These are phyloP conservation scores for Cordyceps militaris DNA, from an alignment of 2,329 filamentous ascomycete species.

Conservation along the genomic window DNA sequence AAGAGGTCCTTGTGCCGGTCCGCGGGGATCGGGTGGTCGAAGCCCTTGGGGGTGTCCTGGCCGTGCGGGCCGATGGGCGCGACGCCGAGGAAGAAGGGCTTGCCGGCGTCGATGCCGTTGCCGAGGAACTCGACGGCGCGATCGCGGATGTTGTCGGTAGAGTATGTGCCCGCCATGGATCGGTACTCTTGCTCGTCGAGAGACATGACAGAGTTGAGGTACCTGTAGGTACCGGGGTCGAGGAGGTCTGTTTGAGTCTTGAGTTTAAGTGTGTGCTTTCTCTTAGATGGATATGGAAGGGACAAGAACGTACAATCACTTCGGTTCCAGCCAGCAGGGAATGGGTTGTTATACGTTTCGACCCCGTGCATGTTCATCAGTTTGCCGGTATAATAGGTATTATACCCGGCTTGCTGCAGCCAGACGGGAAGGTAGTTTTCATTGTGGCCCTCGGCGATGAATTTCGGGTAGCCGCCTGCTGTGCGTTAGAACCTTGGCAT, in stretches of 20 bases:
- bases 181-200: background rate
- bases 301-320: background rate
- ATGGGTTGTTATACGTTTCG: conserved; percentile 53
- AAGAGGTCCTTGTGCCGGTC: conserved; percentile 58
- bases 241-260: background rate
- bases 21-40: conserved; percentile 43
- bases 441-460: conserved; percentile 57
- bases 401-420: conserved; percentile 62
- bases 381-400: conserved; percentile 69
- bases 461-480: conserved; percentile 52
- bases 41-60: background rate
- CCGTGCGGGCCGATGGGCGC: conserved; percentile 60
- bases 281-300: background rate
- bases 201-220: conserved; percentile 42
- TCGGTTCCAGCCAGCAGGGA: conserved; percentile 48
- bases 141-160: conserved; percentile 51
- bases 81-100: conserved; percentile 61
- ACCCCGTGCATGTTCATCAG: conserved; percentile 59
- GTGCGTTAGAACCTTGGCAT: background rate
- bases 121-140: conserved; percentile 55
- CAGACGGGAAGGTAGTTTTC: conserved; percentile 62
- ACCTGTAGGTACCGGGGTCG: conserved; percentile 18
- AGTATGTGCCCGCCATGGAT: conserved; percentile 23
- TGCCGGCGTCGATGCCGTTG: conserved; percentile 44
- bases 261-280: background rate